phyloP scores from a whole-genome alignment of 768 basidiomycete species.

The Russula olivacea region DNA sequence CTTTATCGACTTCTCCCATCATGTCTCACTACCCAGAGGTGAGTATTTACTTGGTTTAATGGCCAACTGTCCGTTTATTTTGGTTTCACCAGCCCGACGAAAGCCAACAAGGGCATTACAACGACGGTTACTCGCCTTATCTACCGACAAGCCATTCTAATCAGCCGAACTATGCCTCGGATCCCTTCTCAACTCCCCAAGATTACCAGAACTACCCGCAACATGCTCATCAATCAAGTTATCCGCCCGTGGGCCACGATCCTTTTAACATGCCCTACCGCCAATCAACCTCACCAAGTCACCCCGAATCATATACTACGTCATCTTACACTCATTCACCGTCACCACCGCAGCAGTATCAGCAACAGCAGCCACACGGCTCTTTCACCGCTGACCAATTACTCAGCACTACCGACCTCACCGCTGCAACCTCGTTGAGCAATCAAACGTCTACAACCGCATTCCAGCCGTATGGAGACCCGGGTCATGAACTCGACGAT shows the following conservation, averaged over 20 bases:
- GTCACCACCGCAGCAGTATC: background rate
- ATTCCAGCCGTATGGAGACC: constrained; percentile 30
- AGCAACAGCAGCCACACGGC: background rate
- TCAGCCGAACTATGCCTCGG: constrained; percentile 35
- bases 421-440: constrained; percentile 13
- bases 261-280: constrained; percentile 20
- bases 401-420: constrained; percentile 19
- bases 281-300: constrained; percentile 29
- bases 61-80: background rate
- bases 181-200: constrained; percentile 39
- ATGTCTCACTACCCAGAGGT: constrained; percentile 44
- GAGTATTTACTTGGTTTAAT: constrained; percentile 18
- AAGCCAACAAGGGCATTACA: constrained; percentile 55
- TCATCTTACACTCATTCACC: constrained; percentile 20
- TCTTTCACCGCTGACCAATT: background rate
- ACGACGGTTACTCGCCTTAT: constrained; percentile 60
- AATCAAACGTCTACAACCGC: constrained; percentile 17
- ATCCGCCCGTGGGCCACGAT: constrained; percentile 27
- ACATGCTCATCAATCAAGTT: constrained; percentile 15
- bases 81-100: constrained; percentile 48
- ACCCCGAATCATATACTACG: constrained; percentile 16
- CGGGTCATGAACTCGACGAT: constrained; percentile 37
- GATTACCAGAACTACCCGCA: constrained; percentile 21
- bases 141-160: constrained; percentile 31
- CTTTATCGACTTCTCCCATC: background rate